These are phyloP conservation scores for Gaeumannomyces tritici DNA, from an alignment of 2,329 filamentous ascomycete genomes.

Conservation along the genomic window DNA sequence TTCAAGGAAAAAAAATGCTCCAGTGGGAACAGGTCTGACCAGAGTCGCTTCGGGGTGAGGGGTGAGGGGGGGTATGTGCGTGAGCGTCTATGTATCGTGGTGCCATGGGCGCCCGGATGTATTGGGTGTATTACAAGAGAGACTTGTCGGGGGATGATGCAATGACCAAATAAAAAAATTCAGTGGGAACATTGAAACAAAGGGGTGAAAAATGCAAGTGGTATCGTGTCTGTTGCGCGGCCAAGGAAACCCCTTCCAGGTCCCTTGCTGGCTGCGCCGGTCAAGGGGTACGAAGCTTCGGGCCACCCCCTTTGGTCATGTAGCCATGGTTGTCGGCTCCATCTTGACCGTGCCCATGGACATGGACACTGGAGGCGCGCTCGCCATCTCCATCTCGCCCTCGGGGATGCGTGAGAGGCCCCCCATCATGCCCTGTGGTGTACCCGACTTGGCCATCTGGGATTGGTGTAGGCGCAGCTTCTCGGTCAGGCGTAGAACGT, in stretches of 20 bases:
- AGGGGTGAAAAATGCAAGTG: no score
- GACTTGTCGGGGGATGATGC: no score
- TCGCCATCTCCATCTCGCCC: conserved; percentile 41
- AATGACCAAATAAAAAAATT: neutral
- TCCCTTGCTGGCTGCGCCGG: no score
- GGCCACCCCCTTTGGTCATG: conserved; percentile 5
- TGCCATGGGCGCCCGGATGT: no score
- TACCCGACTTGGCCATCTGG: conserved; percentile 15
- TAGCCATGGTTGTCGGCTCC: conserved; percentile 23
- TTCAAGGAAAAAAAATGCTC: neutral
- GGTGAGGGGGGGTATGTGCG: no score
- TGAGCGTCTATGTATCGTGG: no score
- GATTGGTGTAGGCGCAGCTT: conserved; percentile 64
- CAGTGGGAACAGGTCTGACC: conserved; percentile 1
- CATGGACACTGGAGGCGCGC: conserved; percentile 18
- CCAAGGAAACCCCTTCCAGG: no score
- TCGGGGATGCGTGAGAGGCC: conserved; percentile 47
- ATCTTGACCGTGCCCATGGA: conserved; percentile 15
- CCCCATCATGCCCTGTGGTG: conserved; percentile 27
- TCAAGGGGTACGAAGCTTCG: no score
- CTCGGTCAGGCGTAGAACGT: conserved; percentile 74
- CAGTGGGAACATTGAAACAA: neutral
- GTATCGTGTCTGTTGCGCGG: no score
- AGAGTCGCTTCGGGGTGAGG: no score
- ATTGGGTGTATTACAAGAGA: no score